phyloP scores from a whole-genome alignment of 2,329 filamentous ascomycete species.

The Diaporthe sp. region DNA sequence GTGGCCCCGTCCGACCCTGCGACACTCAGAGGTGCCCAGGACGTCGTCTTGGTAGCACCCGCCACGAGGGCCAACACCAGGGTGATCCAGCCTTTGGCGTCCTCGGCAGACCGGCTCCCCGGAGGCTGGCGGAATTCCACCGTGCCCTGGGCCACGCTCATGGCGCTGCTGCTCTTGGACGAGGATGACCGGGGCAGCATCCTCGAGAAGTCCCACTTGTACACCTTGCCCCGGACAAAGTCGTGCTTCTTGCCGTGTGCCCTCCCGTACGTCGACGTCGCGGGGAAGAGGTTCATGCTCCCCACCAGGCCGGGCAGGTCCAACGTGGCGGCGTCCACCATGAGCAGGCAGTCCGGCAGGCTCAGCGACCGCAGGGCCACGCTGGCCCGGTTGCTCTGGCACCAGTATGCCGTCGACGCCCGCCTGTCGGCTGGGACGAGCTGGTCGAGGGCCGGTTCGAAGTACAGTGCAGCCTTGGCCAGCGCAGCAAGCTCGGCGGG shows the following conservation, averaged over 20 bases:
- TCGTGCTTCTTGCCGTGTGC: constrained; percentile 50
- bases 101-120: constrained; percentile 49
- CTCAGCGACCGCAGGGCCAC: constrained; percentile 44
- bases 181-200: constrained; percentile 43
- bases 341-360: constrained; percentile 46
- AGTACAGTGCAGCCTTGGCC: constrained; percentile 52
- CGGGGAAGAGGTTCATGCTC: constrained; percentile 52
- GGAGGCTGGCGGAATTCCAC: constrained; percentile 56
- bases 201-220: constrained; percentile 57
- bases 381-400: constrained; percentile 52
- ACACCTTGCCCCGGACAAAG: constrained; percentile 56
- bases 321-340: constrained; percentile 45
- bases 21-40: constrained; percentile 36
- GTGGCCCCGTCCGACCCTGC: constrained; percentile 41
- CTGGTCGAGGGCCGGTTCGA: constrained; percentile 52
- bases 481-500: constrained; percentile 48
- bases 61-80: constrained; percentile 53
- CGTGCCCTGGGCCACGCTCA: constrained; percentile 46
- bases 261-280: constrained; percentile 49
- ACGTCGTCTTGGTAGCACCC: constrained; percentile 44
- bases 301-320: constrained; percentile 46
- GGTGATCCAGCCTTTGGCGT: constrained; percentile 51
- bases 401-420: constrained; percentile 51
- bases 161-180: background rate
- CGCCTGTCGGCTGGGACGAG: constrained; percentile 48